Conservation (phyloP, 345 rosid species). For the Populus deltoides region DNA sequence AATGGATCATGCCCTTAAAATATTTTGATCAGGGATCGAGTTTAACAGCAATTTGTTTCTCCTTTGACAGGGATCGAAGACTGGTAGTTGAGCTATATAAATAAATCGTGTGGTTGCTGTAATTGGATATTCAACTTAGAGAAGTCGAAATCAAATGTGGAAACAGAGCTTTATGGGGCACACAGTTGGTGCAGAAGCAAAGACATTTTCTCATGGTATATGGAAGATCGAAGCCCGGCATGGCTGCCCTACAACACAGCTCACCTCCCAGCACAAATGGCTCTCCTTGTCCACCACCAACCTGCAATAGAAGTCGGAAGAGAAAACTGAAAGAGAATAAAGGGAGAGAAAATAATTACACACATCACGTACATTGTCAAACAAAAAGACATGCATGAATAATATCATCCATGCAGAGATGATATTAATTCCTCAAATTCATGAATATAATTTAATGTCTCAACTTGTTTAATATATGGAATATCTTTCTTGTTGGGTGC, state of each 20-base stretch:
- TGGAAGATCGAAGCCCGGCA: constrained; percentile 1
- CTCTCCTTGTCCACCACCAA: constrained; percentile 11
- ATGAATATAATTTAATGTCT: not conserved
- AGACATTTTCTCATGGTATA: not conserved
- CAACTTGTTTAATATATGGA: not conserved
- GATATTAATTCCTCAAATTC: not conserved
- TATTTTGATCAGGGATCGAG: not conserved
- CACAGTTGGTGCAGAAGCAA: not conserved
- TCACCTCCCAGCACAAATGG: constrained; percentile 25
- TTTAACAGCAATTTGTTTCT: too few species aligned
- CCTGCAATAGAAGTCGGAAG: not conserved
- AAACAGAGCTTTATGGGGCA: not conserved
- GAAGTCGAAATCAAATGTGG: not conserved
- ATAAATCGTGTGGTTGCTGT: too few species aligned
- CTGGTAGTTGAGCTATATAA: not conserved
- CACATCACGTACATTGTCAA: not conserved
- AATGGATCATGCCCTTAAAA: not conserved
- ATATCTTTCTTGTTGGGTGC: not conserved
- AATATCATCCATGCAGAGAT: not conserved
- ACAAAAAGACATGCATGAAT: not conserved
- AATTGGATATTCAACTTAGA: too few species aligned
- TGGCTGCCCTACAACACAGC: constrained; percentile 18
- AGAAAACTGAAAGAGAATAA: not conserved
- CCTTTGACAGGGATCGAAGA: not conserved
- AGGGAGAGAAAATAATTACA: too few species aligned